A percentile compares a stretch with the other conserved stretches of the same genome.
phyloP scores from a whole-genome alignment of 164 flowering plant genomes.

The Liquidambar formosana region DNA sequence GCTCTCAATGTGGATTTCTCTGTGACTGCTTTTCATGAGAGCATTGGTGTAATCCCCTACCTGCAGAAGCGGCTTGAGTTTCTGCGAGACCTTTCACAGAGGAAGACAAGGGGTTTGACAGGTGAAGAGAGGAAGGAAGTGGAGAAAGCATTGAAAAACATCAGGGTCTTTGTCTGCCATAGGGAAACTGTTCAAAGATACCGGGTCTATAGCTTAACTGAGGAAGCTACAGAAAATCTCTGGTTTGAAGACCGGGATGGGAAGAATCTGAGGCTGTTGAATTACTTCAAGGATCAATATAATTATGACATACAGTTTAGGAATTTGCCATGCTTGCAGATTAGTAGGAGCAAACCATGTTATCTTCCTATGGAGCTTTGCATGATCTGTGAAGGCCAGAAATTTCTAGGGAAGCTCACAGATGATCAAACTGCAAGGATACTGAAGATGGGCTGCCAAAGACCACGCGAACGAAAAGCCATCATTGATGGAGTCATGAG shows the following conservation, averaged over 20 bases:
- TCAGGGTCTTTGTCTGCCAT: slow-evolving; percentile 87
- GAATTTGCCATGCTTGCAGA: slow-evolving; percentile 92
- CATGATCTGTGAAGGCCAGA: slow-evolving; percentile 92
- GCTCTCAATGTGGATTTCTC: slow-evolving; percentile 90
- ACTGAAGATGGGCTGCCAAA: slow-evolving; percentile 85
- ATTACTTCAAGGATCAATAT: slow-evolving; percentile 85
- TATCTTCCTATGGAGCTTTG: slow-evolving; percentile 99
- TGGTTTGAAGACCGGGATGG: slow-evolving; percentile 83
- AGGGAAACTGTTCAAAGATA: slow-evolving; percentile 85
- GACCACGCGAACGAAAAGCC: slow-evolving; percentile 71
- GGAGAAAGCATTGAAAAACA: slow-evolving; percentile 74
- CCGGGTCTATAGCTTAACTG: slow-evolving; percentile 68
- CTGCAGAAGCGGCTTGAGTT: slow-evolving; percentile 78
- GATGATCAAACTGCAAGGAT: slow-evolving; percentile 88
- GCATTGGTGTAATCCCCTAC: slow-evolving; percentile 82
- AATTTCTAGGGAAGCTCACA: slow-evolving; percentile 85
- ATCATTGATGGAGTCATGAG: slow-evolving; percentile 73
- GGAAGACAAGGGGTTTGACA: slow-evolving; percentile 53
- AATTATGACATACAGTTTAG: slow-evolving; percentile 77
- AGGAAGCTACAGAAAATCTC: slow-evolving; percentile 70
- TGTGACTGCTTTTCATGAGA: slow-evolving; percentile 92
- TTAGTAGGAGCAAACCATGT: slow-evolving; percentile 87
- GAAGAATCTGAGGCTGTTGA: slow-evolving; percentile 52
- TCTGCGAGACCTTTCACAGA: slow-evolving; percentile 62
- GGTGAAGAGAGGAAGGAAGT: slow-evolving; percentile 80